Evolutionary conservation across 805 yeast genomes (phyloP), one percentile per base, ranked within the genome.

Genomic region (Isabelozyma gotoi): DNA sequence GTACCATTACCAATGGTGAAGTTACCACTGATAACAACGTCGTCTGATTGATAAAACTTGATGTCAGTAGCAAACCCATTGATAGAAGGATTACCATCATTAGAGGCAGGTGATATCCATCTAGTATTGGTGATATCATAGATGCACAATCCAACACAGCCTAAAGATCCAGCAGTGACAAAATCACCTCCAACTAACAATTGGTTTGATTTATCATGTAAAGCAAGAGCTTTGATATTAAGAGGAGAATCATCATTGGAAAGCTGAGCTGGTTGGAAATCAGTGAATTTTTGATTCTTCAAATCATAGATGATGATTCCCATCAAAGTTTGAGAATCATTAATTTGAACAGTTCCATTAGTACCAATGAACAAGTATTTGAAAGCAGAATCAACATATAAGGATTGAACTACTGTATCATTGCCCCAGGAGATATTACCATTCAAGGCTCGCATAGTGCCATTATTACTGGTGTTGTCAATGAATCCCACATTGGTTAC

Each of bases 161-260:
- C 61, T 24, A 76, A 63, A 4, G 78, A 66, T 0, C 85, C 83
- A 2, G 86, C 82, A 16, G 70, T 59, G 16, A 72, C 75, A 57
- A 87, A 89, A 35, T 76, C 71, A 18, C 97, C 97, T 33, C 86
- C 96, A 10, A 87, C 87, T 21, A 83, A 69, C 19, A 89, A 63
- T 40, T 57, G 51, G n/a, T 56, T 49, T 5, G 51, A 57, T 19
- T 56, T 53, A 36, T 67, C 72, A 45, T 63, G 62, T 29, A 60
- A 56, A 4, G 59, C 73, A 42, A 72, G 52, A 4, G 72, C 51
- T 43, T 65, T 69, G n/a, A 72, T 64, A 8, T 48, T 37, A 16
- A 69, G 60, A 1, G 78, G 60, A 11, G 70, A 68, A 6, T 59
- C 55, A n/a, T 68, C 64, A 8, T 69, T 59, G 2, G 76, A 60